Evolutionary conservation across 768 basidiomycete genomes (phyloP).

Genomic region (Phallus indusiatus): DNA sequence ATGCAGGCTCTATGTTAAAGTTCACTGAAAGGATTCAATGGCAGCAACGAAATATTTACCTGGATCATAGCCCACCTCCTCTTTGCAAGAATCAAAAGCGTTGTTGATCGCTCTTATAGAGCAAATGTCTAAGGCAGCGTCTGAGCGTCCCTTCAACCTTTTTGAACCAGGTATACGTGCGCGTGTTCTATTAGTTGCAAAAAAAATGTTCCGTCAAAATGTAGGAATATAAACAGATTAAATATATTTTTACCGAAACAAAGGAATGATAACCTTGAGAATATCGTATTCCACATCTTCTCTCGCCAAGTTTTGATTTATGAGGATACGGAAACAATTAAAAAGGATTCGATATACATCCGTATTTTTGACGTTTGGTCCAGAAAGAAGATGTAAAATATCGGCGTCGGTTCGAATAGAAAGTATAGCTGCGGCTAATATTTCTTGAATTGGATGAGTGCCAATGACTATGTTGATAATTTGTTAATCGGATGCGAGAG

Average conservation of each 20-base stretch:
- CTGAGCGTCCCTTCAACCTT: slow-evolving; percentile 43
- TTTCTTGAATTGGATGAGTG: slow-evolving; percentile 14
- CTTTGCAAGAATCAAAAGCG: slow-evolving; percentile 61
- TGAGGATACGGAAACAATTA: slow-evolving; percentile 37
- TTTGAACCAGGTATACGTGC: slow-evolving; percentile 20
- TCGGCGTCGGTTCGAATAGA: slow-evolving; percentile 48
- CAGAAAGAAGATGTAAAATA: slow-evolving; percentile 45
- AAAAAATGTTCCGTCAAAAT: background rate
- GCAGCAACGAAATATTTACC: slow-evolving; percentile 29
- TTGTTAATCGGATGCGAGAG: slow-evolving; percentile 20
- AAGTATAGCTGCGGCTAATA: slow-evolving; percentile 34
- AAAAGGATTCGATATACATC: slow-evolving; percentile 39
- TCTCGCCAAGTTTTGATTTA: slow-evolving; percentile 30
- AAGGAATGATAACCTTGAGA: slow-evolving; percentile 36
- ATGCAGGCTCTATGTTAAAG: slow-evolving; percentile 45
- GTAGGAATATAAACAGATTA: background rate
- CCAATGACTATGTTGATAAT: slow-evolving; percentile 16
- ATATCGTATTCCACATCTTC: slow-evolving; percentile 40
- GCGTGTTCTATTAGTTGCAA: slow-evolving; percentile 6
- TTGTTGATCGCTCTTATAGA: slow-evolving; percentile 49
- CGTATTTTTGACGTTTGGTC: slow-evolving; percentile 29
- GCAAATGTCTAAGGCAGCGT: slow-evolving; percentile 56
- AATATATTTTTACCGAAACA: slow-evolving; percentile 22
- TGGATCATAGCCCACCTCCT: slow-evolving; percentile 52
- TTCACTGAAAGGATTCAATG: background rate